phyloP scores from a whole-genome alignment of 2,329 filamentous ascomycete genomes.

The Trichoderma semiorbis region DNA sequence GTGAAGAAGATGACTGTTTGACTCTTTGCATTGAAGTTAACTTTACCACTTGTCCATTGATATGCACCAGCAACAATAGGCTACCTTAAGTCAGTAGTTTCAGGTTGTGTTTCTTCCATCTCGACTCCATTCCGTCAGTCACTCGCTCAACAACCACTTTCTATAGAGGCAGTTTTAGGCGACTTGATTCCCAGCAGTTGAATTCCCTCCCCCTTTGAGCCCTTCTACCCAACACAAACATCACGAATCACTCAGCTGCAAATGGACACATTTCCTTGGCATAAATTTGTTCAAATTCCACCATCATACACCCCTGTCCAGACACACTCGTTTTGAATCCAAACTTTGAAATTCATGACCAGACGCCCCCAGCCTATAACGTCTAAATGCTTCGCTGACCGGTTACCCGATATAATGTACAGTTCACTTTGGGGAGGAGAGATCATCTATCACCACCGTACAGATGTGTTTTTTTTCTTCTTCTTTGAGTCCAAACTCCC shows the following conservation, averaged over 20 bases:
- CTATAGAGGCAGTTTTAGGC: not conserved
- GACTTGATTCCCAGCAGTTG: not conserved
- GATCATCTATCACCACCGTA: constrained; percentile 45
- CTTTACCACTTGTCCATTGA: not conserved
- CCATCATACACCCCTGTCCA: not conserved
- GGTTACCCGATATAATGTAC: constrained; percentile 47
- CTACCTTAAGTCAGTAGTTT: not conserved
- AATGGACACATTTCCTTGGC: not conserved
- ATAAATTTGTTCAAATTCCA: not conserved
- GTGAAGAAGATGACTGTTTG: not conserved
- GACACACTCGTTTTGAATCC: not conserved
- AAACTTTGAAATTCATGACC: constrained; percentile 20
- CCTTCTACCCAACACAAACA: not conserved
- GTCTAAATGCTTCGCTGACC: constrained; percentile 46
- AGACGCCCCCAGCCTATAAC: constrained; percentile 32
- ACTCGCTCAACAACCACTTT: not conserved
- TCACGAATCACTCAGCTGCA: not conserved
- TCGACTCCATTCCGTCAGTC: not conserved
- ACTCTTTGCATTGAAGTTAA: fast-evolving
- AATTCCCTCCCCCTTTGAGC: not conserved
- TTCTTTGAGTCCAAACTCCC: constrained; percentile 18
- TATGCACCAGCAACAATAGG: not conserved
- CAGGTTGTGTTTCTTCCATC: not conserved
- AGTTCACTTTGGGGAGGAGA: constrained; percentile 50
- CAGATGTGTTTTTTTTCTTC: not conserved